Base-by-base conservation (phyloP, 2,329 filamentous ascomycete genomes). In the Alternaria sp. region DNA sequence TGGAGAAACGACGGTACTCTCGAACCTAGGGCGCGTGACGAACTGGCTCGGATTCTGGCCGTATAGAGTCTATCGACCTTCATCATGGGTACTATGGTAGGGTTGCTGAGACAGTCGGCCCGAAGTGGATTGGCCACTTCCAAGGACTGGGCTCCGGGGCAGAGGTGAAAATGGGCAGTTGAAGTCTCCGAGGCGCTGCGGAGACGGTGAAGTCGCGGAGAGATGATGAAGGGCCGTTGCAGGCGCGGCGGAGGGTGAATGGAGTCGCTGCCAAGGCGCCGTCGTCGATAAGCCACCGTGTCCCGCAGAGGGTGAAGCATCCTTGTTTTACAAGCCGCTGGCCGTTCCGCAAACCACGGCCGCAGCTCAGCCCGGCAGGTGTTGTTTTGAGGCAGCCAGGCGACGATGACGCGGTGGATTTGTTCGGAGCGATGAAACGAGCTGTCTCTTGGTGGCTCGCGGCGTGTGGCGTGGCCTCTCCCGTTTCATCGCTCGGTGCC, bases 371-470 rank as follows among this genome's bases (percentile, higher is more conserved):
- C 37, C 10, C 37, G 14, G 37, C 37, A 24, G 33, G 41, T n/a
- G 23, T 31, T 45, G 48, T 41, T 34, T 46, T 41, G 51, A 42
- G 52, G 56, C 48, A 17, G 46, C 23, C 11, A 51, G 46, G 34
- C 29, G 24, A 29, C 46, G 48, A 67, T 63, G 66, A 62, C 60
- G 66, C 64, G 31, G 58, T 52, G 55, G 52, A 57, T 58, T 61
- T 29, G 60, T 55, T 62, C 61, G 65, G 65, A 67, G 62, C 57
- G 48, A 59, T 70, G 68, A 70, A 70, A 70, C 68, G 58, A 44
- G 41, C n/a, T 42, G 54, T 59, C 17, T 28, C 46, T 58, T 48
- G 57, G 61, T 49, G 39, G 49, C 55, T 61, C 59, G 60, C 60
- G 45, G 60, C 60, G 45, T 57, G 59, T 63, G 63, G 66, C 65